These are phyloP conservation scores for Trametes meyenii DNA, from an alignment of 768 basidiomycete species.

Conservation along the genomic window DNA sequence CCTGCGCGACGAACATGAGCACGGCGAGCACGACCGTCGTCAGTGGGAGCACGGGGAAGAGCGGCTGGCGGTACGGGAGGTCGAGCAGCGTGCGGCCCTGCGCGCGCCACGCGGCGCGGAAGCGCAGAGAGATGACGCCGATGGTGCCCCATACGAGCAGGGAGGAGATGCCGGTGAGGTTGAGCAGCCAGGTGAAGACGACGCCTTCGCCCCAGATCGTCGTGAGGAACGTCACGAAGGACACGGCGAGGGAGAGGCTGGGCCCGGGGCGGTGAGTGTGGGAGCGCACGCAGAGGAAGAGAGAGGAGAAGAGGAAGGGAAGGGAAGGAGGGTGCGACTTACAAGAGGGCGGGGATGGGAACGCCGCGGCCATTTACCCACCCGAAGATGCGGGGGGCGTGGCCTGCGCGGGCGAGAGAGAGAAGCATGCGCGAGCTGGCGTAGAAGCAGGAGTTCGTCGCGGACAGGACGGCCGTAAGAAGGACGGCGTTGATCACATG, in stretches of 20 bases:
- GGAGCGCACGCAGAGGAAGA: too few species aligned
- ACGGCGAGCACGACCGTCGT: constrained; percentile 51
- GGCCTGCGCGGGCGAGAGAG: constrained; percentile 63
- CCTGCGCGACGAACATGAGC: constrained; percentile 58
- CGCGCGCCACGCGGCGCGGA: constrained; percentile 60
- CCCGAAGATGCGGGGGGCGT: constrained; percentile 66
- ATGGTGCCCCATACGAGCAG: constrained; percentile 70
- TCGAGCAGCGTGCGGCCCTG: constrained; percentile 55
- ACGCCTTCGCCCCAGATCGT: constrained; percentile 60
- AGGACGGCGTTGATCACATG: constrained; percentile 70
- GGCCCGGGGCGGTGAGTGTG: too few species aligned
- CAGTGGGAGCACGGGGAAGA: constrained; percentile 56
- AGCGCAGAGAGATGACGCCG: constrained; percentile 57
- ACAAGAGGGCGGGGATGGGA: constrained; percentile 56
- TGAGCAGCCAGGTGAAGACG: constrained; percentile 62
- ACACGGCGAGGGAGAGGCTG: constrained; percentile 51
- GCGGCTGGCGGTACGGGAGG: constrained; percentile 59
- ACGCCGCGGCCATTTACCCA: constrained; percentile 67
- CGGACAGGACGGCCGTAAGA: constrained; percentile 65
- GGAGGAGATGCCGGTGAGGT: constrained; percentile 66
- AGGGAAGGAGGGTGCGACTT: constrained; percentile 6
- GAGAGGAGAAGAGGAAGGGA: background rate
- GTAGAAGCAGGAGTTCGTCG: constrained; percentile 68
- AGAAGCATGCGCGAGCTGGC: constrained; percentile 64
- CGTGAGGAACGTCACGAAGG: constrained; percentile 55